A percentile compares a stretch with the other conserved stretches of the same genome.
Conservation (phyloP, 768 basidiomycete species). For the Podaxis sp. region DNA sequence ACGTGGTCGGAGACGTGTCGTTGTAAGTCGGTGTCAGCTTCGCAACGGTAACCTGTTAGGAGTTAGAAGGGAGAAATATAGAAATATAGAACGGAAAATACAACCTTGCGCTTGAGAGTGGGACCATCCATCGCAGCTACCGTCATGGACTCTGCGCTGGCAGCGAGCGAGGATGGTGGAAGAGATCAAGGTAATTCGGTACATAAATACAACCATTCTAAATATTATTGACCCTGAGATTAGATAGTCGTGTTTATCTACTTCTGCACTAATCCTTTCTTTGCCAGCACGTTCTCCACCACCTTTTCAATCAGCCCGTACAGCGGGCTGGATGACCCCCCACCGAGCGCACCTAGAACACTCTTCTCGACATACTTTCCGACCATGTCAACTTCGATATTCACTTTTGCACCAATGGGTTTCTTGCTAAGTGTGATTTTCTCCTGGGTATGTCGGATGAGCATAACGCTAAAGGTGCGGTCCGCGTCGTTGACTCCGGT, state of each 20-base stretch:
- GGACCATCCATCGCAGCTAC: not conserved
- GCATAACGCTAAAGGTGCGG: conserved; percentile 83
- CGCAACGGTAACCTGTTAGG: conserved; percentile 46
- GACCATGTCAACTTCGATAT: conserved; percentile 94
- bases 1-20: conserved; percentile 31
- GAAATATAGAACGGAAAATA: not conserved
- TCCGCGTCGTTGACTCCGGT: conserved; percentile 68
- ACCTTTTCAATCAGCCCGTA: conserved; percentile 52
- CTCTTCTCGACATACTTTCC: conserved; percentile 91
- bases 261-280: conserved; percentile 35
- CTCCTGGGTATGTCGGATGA: conserved; percentile 91
- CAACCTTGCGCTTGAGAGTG: conserved; percentile 14
- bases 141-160: not conserved
- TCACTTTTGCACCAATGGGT: conserved; percentile 75
- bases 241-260: conserved; percentile 9
- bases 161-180: not conserved
- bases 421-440: conserved; percentile 83
- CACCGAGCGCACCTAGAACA: conserved; percentile 64
- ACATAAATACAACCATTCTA: not conserved
- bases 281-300: conserved; percentile 52
- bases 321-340: conserved; percentile 44
- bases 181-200: not conserved
- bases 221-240: conserved; percentile 12
- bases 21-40: conserved; percentile 30
- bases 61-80: conserved; percentile 9